These are phyloP conservation scores for Fistulinella cinereoalba DNA, from an alignment of 1,284 basidiomycete species.

Conservation along the genomic window DNA sequence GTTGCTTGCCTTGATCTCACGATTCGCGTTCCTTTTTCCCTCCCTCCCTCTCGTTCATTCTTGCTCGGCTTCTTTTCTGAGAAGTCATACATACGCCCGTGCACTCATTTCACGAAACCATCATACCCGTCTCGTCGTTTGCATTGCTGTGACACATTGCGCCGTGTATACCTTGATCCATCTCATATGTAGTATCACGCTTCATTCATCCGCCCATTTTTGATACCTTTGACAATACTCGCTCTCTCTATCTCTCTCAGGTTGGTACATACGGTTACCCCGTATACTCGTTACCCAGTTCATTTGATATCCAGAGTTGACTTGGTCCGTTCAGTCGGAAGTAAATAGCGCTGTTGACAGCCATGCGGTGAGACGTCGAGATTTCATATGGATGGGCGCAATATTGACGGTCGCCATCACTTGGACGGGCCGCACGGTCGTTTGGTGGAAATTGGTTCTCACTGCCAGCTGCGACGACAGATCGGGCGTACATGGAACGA, in stretches of 20 bases:
- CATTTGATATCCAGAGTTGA: conserved; percentile 33
- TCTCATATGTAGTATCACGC: conserved; percentile 38
- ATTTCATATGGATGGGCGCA: conserved; percentile 29
- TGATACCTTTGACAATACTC: conserved; percentile 30
- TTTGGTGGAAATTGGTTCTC: conserved; percentile 12
- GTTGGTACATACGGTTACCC: conserved; percentile 38
- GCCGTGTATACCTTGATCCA: conserved; percentile 35
- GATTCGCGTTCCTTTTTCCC: conserved; percentile 24
- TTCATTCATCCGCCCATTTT: conserved; percentile 33
- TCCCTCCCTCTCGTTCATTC: conserved; percentile 14
- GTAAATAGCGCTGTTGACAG: conserved; percentile 7
- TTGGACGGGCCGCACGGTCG: conserved; percentile 9
- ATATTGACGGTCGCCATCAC: conserved; percentile 13
- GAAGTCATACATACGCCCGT: conserved; percentile 33
- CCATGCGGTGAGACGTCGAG: conserved; percentile 23
- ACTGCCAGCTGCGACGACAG: conserved; percentile 16
- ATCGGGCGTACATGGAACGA: conserved; percentile 6
- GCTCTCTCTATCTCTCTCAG: conserved; percentile 19
- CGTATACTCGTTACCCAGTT: conserved; percentile 36
- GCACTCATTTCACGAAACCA: conserved; percentile 36
- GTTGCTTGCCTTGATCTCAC: conserved; percentile 28
- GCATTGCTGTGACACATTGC: conserved; percentile 37
- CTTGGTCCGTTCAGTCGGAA: conserved; percentile 14
- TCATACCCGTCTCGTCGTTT: conserved; percentile 36
- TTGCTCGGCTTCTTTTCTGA: conserved; percentile 28